phyloP scores from a whole-genome alignment of 176 grass and related monocot genomes.

The Aegilops longissima region DNA sequence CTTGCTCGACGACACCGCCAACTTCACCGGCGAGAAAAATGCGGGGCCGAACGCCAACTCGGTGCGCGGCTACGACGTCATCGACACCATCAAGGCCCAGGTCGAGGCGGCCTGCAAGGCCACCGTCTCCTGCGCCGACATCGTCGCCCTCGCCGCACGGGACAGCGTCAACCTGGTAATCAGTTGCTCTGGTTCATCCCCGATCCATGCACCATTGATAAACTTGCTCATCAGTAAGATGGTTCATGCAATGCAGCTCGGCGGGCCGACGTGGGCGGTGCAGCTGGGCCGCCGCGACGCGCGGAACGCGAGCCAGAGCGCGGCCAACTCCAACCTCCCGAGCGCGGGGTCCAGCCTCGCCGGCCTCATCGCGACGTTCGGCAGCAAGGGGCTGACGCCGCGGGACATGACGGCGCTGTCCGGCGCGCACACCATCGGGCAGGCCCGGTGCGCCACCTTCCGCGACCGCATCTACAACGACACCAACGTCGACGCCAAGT shows the following conservation, averaged over 20 bases:
- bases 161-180: constrained; percentile 69
- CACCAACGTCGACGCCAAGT: constrained; percentile 44
- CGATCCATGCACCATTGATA: neutral
- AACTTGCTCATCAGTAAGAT: neutral
- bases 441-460: constrained; percentile 58
- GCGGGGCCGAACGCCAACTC: constrained; percentile 68
- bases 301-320: constrained; percentile 56
- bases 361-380: constrained; percentile 45
- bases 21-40: constrained; percentile 63
- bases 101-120: constrained; percentile 61
- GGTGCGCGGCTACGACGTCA: constrained; percentile 73
- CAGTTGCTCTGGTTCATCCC: neutral
- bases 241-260: constrained; percentile 22
- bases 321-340: constrained; percentile 67
- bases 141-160: constrained; percentile 70
- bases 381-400: constrained; percentile 43
- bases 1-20: constrained; percentile 61
- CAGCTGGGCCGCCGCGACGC: constrained; percentile 57
- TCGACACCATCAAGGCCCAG: constrained; percentile 74
- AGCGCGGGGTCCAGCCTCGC: constrained; percentile 40
- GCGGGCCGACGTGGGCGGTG: constrained; percentile 69
- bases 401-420: constrained; percentile 76
- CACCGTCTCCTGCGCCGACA: constrained; percentile 87
- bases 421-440: constrained; percentile 67
- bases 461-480: constrained; percentile 53